Evolutionary conservation across 352 stramenopile species (phyloP).

Genomic region (Globisporangium nagaii): DNA sequence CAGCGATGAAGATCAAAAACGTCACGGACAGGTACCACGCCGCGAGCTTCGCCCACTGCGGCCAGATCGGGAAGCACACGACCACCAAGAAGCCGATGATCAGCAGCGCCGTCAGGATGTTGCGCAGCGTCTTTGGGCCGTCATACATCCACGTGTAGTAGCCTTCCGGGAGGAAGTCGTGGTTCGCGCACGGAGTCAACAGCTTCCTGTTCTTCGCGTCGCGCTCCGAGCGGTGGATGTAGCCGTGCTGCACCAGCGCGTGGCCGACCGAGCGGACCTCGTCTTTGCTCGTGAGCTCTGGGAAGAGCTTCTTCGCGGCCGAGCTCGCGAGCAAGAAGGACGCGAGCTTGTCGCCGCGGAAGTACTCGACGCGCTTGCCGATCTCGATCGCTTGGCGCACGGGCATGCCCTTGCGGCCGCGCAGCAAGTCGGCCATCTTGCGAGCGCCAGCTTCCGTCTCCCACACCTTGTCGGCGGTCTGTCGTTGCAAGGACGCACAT

Average conservation of each 20-base stretch:
- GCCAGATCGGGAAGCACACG: conserved; percentile 99
- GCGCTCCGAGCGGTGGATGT: conserved; percentile 85
- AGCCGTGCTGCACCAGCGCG: conserved; percentile 71
- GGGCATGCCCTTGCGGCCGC: conserved; percentile 82
- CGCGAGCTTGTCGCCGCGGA: conserved; percentile 86
- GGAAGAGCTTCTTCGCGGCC: conserved; percentile 80
- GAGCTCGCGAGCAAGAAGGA: conserved; percentile 79
- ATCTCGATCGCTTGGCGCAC: conserved; percentile 87
- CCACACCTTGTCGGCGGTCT: conserved; percentile 52
- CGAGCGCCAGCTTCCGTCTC: conserved; percentile 69
- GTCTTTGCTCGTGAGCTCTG: conserved; percentile 74
- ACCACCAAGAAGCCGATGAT: conserved; percentile 97
- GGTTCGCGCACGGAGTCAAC: conserved; percentile 71
- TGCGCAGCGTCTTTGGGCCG: conserved; percentile 95
- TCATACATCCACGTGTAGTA: conserved; percentile 99
- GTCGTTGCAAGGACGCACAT: background rate
- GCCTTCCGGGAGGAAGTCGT: conserved; percentile 93
- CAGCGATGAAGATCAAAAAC: conserved; percentile 98
- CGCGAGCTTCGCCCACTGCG: conserved; percentile 95
- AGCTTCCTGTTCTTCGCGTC: conserved; percentile 85
- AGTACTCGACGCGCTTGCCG: conserved; percentile 90
- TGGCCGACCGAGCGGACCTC: conserved; percentile 68
- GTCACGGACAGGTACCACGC: conserved; percentile 99
- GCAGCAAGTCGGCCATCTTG: conserved; percentile 81
- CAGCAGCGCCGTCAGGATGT: conserved; percentile 95